These are phyloP conservation scores for Pyrenula massariospora DNA, from an alignment of 495 filamentous ascomycete genomes.

Conservation along the genomic window DNA sequence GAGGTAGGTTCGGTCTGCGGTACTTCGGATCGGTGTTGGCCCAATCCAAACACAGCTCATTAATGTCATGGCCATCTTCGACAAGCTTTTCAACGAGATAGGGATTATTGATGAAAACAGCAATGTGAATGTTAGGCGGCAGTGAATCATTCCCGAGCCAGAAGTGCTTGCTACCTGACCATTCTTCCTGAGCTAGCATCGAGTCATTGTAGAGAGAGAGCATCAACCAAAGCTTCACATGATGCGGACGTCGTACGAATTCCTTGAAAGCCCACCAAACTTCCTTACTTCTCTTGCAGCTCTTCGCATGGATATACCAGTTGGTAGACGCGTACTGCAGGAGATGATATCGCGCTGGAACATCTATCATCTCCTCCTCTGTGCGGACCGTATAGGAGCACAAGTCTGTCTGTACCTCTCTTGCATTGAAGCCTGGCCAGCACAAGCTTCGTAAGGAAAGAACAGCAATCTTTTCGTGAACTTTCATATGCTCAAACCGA, in stretches of 20 bases:
- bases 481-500: not conserved
- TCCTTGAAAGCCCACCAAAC: not conserved
- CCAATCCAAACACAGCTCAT: too few relatives aligned
- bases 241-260: not conserved
- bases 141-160: not conserved
- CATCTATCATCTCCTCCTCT: not conserved
- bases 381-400: not conserved
- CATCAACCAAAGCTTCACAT: not conserved
- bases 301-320: not conserved
- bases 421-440: too few relatives aligned
- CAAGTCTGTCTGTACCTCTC: too few relatives aligned
- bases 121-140: not conserved
- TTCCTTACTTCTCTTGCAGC: not conserved
- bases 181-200: too few relatives aligned
- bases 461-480: not conserved
- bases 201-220: not conserved
- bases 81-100: not conserved
- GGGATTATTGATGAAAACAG: not conserved
- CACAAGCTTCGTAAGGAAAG: not conserved
- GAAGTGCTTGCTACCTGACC: not conserved
- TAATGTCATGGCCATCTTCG: not conserved
- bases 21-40: not conserved
- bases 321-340: not conserved
- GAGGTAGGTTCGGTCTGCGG: not conserved
- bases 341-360: too few relatives aligned